A percentile compares a stretch with the other conserved stretches of the same genome.
Conservation (phyloP, 2,329 filamentous ascomycete species). For the Trichothecium roseum region DNA sequence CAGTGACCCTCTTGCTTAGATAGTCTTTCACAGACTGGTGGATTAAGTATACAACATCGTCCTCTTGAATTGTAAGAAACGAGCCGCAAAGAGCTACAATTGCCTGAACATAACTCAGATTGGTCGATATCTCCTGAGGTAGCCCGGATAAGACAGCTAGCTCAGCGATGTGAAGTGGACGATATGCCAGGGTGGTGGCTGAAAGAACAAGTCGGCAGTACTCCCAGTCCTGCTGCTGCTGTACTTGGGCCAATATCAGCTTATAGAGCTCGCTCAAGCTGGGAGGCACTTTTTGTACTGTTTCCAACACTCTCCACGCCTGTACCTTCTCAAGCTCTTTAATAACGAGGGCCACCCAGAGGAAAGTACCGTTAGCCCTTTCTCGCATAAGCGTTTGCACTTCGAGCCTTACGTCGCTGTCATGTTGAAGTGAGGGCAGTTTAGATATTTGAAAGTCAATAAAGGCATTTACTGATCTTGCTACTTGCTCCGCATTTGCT, state of each 20-base stretch:
- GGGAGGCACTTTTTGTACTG: conserved; percentile 14
- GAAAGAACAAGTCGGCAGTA: too few relatives aligned
- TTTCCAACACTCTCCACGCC: conserved; percentile 6
- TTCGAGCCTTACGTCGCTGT: too few relatives aligned
- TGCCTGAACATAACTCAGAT: too few relatives aligned
- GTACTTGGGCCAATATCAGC: conserved; percentile 22
- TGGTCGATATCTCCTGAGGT: conserved; percentile 10
- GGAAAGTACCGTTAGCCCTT: conserved; percentile 22
- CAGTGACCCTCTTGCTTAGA: too few relatives aligned
- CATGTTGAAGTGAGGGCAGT: too few relatives aligned
- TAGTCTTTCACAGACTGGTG: conserved; percentile 31
- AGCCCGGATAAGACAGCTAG: too few relatives aligned
- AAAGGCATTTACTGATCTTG: too few relatives aligned
- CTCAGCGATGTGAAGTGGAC: conserved; percentile 22
- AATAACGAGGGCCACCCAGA: conserved; percentile 10
- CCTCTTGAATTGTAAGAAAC: conserved; percentile 21
- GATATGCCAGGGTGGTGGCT: conserved; percentile 18
- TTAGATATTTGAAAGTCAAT: too few relatives aligned
- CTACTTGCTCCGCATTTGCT: too few relatives aligned
- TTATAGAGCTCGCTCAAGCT: conserved; percentile 22
- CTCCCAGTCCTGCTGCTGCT: conserved; percentile 12
- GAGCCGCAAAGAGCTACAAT: conserved; percentile 23
- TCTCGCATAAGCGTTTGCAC: too few relatives aligned
- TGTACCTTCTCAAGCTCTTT: conserved; percentile 2
- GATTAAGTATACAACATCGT: conserved; percentile 21